Conservation (phyloP, 1,139 yeast genomes). For the Meyerozyma guilliermondii region DNA sequence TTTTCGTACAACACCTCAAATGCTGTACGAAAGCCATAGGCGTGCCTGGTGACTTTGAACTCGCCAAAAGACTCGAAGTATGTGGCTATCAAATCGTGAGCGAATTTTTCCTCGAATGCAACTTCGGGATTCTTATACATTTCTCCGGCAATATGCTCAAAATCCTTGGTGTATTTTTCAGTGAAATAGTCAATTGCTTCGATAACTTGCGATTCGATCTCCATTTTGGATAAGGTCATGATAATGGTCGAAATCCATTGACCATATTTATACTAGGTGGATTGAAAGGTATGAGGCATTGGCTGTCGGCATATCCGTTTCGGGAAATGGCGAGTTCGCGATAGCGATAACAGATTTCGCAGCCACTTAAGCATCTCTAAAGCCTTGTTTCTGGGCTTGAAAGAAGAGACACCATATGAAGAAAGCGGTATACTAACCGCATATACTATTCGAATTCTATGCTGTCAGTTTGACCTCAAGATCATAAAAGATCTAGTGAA, state of each 20-base stretch:
- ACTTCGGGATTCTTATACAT: neutral
- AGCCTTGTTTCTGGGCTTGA: no score
- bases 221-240: neutral
- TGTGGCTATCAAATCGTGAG: neutral
- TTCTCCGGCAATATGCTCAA: neutral
- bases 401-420: no score
- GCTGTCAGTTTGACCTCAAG: no score
- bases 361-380: no score
- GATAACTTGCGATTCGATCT: neutral
- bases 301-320: no score
- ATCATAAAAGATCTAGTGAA: no score
- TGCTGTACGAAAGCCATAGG: constrained; percentile 12
- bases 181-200: neutral
- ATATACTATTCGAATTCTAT: no score
- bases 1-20: constrained; percentile 9
- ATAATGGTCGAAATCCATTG: neutral
- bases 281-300: no score
- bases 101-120: neutral
- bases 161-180: neutral
- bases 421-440: no score
- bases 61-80: neutral
- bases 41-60: constrained; percentile 10
- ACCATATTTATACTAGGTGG: no score
- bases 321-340: no score
- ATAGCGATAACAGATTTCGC: no score